Evolutionary conservation across 1,139 yeast species (phyloP), one percentile per base, ranked within the genome.

Genomic region (Sugiyamaella grinbergsii): DNA sequence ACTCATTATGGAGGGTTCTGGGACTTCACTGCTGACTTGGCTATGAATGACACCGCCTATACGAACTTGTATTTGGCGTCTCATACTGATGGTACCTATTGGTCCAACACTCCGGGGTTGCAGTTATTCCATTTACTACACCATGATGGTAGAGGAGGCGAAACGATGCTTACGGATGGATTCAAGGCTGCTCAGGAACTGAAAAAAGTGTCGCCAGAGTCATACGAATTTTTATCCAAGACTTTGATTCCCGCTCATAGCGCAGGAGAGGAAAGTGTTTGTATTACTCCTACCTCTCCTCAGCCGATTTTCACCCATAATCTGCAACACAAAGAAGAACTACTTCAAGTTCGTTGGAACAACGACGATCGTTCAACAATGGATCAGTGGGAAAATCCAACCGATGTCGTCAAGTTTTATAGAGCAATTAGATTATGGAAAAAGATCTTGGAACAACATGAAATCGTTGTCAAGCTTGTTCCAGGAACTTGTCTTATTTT

Each of bases 1-100:
- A 85, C 93, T 1, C 91, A 85, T 65, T 85, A 85, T 57, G 91
- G 90, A 23, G 90, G 88, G 3, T 84, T 85, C 67, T 85, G 91
- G 90, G 90, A 83, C 61, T 84, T 85, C 64, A 84, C 91, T 19
- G 78, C 88, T 11, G 88, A 85, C 63, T 71, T 85, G 61, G 76
- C 83, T 41, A 83, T 81, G 69, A 80, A 81, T 51, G 93, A 85
- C 63, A 82, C 89, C 2, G 93, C 91, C 2, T 85, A 85, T 64
- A 83, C 90, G 20, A 82, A 82, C 62, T 72, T 83, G 54, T 85
- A 81, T 57, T 79, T 85, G 53, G 80, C 81, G 15, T 71, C 80
- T 18, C 93, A 85, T 62, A 83, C 90, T 2, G 91, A 85, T 64
- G 91, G 91, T 1, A 84, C 91, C 1, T 85, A 85, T 63, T 85